Percentiles rank a stretch among this genome's conserved stretches.
These are phyloP conservation scores for Seminavis robusta DNA, from an alignment of 108 stramenopile genomes.

Conservation along the genomic window DNA sequence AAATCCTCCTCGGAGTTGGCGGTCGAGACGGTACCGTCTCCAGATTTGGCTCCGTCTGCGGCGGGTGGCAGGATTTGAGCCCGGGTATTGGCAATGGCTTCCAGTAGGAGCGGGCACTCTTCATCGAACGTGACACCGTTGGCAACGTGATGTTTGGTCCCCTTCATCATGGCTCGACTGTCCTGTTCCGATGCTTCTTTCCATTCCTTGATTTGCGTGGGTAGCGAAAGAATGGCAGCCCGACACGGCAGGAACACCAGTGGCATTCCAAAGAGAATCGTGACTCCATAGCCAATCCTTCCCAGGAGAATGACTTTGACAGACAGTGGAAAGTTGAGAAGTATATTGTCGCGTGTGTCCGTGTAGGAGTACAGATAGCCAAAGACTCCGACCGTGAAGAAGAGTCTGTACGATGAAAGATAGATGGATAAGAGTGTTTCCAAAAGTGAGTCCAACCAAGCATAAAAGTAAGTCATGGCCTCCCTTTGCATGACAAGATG, in stretches of 20 bases:
- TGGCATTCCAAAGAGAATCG: constrained; percentile 57
- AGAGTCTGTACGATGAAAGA: constrained; percentile 25
- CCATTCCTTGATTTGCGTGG: constrained; percentile 13
- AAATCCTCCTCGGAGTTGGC: too few relatives aligned
- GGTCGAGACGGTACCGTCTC: too few relatives aligned
- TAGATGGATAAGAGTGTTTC: too few relatives aligned
- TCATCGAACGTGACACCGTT: constrained; percentile 32
- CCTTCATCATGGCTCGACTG: too few relatives aligned
- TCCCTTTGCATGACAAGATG: background rate
- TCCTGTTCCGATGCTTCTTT: background rate
- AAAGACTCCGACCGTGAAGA: constrained; percentile 47
- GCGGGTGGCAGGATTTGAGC: too few relatives aligned
- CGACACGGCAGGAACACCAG: constrained; percentile 78
- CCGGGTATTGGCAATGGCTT: too few relatives aligned
- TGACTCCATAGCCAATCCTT: constrained; percentile 63
- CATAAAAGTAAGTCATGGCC: background rate
- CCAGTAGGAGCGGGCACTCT: constrained; percentile 2
- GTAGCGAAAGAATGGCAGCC: constrained; percentile 30
- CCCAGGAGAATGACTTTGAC: constrained; percentile 47
- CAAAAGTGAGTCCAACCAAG: too few relatives aligned
- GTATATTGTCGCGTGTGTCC: constrained; percentile 55
- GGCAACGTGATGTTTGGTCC: constrained; percentile 5
- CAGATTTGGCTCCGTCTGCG: too few relatives aligned
- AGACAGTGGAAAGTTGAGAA: constrained; percentile 41
- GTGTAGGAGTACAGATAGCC: constrained; percentile 62